Conservation (phyloP, 441 rosid species). For the Mallotus japonicus region DNA sequence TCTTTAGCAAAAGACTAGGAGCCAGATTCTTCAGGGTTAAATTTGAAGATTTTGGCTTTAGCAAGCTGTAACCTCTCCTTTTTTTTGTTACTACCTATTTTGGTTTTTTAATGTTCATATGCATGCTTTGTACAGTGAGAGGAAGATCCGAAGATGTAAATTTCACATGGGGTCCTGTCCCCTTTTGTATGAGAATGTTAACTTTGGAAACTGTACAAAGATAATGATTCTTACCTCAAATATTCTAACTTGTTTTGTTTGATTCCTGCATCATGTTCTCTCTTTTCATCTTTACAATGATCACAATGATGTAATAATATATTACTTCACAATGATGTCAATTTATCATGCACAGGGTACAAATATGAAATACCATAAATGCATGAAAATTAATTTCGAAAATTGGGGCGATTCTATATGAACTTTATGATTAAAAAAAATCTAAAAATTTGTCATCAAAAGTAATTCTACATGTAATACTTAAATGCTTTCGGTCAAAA, state of each 20-base stretch:
- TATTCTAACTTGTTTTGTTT: background rate
- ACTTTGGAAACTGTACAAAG: constrained; percentile 29
- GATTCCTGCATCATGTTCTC: background rate
- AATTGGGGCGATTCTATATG: too few species aligned
- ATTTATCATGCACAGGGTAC: too few species aligned
- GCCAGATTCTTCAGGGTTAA: constrained; percentile 16
- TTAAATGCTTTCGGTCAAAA: too few species aligned
- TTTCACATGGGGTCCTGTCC: constrained; percentile 13
- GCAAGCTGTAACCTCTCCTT: background rate
- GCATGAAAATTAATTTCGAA: too few species aligned
- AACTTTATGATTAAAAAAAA: too few species aligned
- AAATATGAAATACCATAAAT: too few species aligned
- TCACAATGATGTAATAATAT: background rate
- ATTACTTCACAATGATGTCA: too few species aligned
- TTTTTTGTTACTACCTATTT: background rate
- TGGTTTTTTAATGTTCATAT: background rate
- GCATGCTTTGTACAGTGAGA: constrained; percentile 25
- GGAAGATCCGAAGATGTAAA: constrained; percentile 20
- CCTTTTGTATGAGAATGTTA: constrained; percentile 25
- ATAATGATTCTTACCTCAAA: background rate
- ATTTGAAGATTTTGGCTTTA: constrained; percentile 20
- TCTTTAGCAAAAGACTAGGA: constrained; percentile 14
- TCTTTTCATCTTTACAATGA: background rate
- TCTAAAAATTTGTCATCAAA: too few species aligned
- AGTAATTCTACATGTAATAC: too few species aligned